Evolutionary conservation across 2,329 filamentous ascomycete genomes (phyloP), one percentile per base, ranked within the genome.

Genomic region (Colletotrichum sp.): DNA sequence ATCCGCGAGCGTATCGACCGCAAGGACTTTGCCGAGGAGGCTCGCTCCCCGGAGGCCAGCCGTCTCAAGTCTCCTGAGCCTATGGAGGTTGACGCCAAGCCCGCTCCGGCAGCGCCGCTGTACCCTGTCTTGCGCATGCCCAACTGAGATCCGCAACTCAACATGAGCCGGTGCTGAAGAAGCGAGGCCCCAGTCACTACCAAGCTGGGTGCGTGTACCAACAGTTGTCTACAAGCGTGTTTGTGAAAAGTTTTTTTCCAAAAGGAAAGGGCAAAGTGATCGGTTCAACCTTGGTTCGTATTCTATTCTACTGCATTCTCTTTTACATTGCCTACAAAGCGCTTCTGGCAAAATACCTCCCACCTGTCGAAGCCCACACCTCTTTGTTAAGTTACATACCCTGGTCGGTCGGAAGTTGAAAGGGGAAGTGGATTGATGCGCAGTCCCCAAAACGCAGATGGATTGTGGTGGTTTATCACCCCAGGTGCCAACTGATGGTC

Each of bases 1-100:
- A 87, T 94, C 69, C 87, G 87, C 62, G 85, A 89, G 13, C 89
- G 91, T 36, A 86, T 93, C n/a, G 86, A 90, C 71, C 87, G 87
- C 38, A 86, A 86, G 78, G 89, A 92, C 70, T 93, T 89, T 78
- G 86, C 87, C 9, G 81, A 84, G 18, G 84, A 84, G 6, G 76
- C 73, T 52, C 36, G 43, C 24, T 67, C 72, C 18, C 52, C 61
- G 10, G 4, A 14, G 61, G 69, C 73, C 34, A 72, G 38, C 69
- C 83, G 58, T 82, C 83, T 77, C 62, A 76, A 74, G 66, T 77
- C 74, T 56, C 76, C 76, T 36, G 76, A 77, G 48, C 74, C 75
- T 12, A 77, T 77, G 75, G 75, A 77, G 64, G 72, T 77, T 12
- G 76, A 78, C 18, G 62, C 75, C 7, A 73, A 69, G 64, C 70